Conservation (phyloP, 2,329 filamentous ascomycete genomes). For the Pseudogymnoascus sp. region DNA sequence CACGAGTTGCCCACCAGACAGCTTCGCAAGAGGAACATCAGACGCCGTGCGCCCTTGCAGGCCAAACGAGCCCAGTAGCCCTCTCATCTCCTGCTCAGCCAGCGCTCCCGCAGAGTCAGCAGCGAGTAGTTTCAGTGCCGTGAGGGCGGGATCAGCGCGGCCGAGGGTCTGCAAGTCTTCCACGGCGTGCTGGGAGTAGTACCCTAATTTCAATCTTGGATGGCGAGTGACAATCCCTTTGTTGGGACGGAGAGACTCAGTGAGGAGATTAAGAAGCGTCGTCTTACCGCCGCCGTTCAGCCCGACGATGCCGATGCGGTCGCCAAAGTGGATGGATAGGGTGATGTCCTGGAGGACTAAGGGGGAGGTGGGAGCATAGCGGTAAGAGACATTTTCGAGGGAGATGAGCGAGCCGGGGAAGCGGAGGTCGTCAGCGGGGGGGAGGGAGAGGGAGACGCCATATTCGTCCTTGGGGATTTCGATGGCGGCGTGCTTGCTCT, state of each 20-base stretch:
- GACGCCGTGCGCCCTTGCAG: slow-evolving; percentile 63
- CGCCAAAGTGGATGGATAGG: slow-evolving; percentile 64
- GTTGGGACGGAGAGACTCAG: slow-evolving; percentile 51
- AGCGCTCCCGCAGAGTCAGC: slow-evolving; percentile 45
- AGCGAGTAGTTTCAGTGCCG: slow-evolving; percentile 58
- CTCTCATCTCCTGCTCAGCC: slow-evolving; percentile 61
- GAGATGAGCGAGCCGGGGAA: slow-evolving; percentile 70
- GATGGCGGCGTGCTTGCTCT: slow-evolving; percentile 51
- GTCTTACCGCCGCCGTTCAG: slow-evolving; percentile 79
- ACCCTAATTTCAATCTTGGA: slow-evolving; percentile 61
- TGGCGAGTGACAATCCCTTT: slow-evolving; percentile 58
- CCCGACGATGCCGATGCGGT: slow-evolving; percentile 68
- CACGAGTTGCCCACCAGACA: slow-evolving; percentile 75
- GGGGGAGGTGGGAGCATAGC: slow-evolving; percentile 44
- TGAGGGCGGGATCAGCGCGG: slow-evolving; percentile 42
- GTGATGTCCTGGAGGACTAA: slow-evolving; percentile 55
- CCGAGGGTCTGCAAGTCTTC: slow-evolving; percentile 57
- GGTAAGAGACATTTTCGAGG: slow-evolving; percentile 61
- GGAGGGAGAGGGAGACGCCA: slow-evolving; percentile 49
- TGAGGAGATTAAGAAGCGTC: slow-evolving; percentile 65
- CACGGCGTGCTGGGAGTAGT: slow-evolving; percentile 75
- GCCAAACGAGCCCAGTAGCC: slow-evolving; percentile 60
- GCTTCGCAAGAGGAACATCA: slow-evolving; percentile 62
- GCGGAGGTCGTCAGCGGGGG: slow-evolving; percentile 59
- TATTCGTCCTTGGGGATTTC: slow-evolving; percentile 61